Evolutionary conservation across 2,329 filamentous ascomycete species (phyloP).

Genomic region (Chaetomiaceae sp.): DNA sequence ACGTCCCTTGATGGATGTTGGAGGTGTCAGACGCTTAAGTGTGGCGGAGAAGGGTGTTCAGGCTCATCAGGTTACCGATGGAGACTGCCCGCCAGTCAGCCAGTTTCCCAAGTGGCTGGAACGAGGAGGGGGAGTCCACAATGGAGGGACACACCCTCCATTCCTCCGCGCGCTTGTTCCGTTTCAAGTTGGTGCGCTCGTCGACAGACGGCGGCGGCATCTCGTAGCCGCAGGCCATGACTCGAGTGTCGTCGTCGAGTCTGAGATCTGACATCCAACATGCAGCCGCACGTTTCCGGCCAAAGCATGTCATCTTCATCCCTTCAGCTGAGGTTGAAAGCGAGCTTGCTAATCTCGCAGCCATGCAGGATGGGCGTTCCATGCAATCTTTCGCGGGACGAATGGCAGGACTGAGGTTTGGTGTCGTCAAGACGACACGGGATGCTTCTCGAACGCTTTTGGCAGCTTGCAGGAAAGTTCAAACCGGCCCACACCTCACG

Average conservation of each 20-base stretch:
- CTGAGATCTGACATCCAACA: slow-evolving; percentile 14
- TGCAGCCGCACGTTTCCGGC: slow-evolving; percentile 12
- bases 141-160: neutral
- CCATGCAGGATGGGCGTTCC: slow-evolving; percentile 15
- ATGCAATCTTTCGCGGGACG: slow-evolving; percentile 16
- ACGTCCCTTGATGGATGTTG: slow-evolving; percentile 10
- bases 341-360: slow-evolving; percentile 15
- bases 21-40: slow-evolving; percentile 6
- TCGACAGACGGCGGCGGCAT: no score
- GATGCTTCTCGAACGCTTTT: slow-evolving; percentile 13
- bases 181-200: slow-evolving; percentile 23
- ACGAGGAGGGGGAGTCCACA: neutral
- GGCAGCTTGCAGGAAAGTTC: slow-evolving; percentile 14
- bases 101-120: neutral
- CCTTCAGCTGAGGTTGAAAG: neutral
- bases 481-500: slow-evolving; percentile 6
- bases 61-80: neutral
- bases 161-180: slow-evolving; percentile 24
- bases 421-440: slow-evolving; percentile 3
- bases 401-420: slow-evolving; percentile 13
- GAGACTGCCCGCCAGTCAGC: slow-evolving; percentile 4
- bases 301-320: slow-evolving; percentile 1
- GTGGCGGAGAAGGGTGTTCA: slow-evolving; percentile 2
- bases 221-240: slow-evolving; percentile 18
- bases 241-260: neutral